Evolutionary conservation across 345 rosid species (phyloP).

Genomic region (Gynandropsis gynandra): DNA sequence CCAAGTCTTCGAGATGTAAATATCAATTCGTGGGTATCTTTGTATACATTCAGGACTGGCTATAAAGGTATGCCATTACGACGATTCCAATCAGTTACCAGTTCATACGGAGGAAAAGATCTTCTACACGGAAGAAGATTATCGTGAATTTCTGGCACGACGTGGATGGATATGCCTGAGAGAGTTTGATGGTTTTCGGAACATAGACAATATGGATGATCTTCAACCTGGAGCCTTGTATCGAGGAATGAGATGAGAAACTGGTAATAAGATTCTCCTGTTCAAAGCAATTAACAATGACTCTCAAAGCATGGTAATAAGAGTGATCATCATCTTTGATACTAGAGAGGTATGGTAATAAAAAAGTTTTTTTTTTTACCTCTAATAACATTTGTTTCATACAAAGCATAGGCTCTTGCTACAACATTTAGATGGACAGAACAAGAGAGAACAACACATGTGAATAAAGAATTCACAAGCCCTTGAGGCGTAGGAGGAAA

Average conservation of each 20-base stretch:
- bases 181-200: constrained; percentile 77
- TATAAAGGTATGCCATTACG: constrained; percentile 74
- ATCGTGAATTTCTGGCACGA: constrained; percentile 65
- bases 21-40: too few species aligned
- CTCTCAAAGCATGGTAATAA: too few species aligned
- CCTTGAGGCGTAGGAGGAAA: constrained; percentile 11
- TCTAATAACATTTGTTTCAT: too few species aligned
- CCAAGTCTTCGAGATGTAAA: too few species aligned
- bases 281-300: too few species aligned
- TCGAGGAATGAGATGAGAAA: constrained; percentile 56
- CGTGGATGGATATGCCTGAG: constrained; percentile 72
- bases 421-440: constrained; percentile 11
- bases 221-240: constrained; percentile 72
- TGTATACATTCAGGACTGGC: constrained; percentile 42
- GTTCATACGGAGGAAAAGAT: constrained; percentile 81
- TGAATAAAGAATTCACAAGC: constrained; percentile 63
- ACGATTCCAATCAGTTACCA: constrained; percentile 71
- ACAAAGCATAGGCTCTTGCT: constrained; percentile 9
- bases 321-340: too few species aligned
- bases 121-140: constrained; percentile 87
- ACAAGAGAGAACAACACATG: constrained; percentile 13
- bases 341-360: too few species aligned
- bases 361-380: too few species aligned
- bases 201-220: constrained; percentile 81
- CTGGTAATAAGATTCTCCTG: too few species aligned